These are phyloP conservation scores for Mycosphaerella arachidis DNA, from an alignment of 2,329 filamentous ascomycete species.

Conservation along the genomic window DNA sequence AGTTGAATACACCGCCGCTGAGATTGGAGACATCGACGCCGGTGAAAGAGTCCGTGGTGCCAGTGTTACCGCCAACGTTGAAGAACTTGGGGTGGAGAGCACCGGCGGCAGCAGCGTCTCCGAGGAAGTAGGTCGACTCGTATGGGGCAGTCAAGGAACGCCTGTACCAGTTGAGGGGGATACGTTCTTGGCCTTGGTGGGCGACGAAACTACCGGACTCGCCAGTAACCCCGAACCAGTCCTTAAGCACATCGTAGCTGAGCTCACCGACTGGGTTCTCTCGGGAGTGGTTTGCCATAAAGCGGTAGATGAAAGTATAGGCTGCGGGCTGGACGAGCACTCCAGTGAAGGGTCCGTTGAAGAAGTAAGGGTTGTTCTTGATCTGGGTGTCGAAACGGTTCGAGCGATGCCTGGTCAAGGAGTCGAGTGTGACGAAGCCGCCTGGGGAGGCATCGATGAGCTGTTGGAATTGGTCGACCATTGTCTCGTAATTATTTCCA, in stretches of 20 bases:
- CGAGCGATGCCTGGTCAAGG: conserved; percentile 6
- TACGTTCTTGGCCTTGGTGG: conserved; percentile 34
- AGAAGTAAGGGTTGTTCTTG: conserved; percentile 16
- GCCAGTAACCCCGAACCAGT: conserved; percentile 14
- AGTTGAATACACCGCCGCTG: conserved; percentile 41
- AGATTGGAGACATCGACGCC: conserved; percentile 34
- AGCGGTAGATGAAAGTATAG: conserved; percentile 30
- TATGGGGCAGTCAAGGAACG: conserved; percentile 25
- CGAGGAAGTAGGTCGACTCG: conserved; percentile 26
- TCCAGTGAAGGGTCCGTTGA: conserved; percentile 18
- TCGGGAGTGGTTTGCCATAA: conserved; percentile 34
- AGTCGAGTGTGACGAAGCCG: conserved; percentile 7
- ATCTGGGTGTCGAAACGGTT: conserved; percentile 9
- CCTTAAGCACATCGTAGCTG: conserved; percentile 31
- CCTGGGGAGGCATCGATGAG: conserved; percentile 24
- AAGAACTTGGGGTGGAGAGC: conserved; percentile 28
- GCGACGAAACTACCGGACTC: conserved; percentile 30
- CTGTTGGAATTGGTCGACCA: conserved; percentile 24
- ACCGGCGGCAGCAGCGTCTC: conserved; percentile 15
- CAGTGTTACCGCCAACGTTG: conserved; percentile 35
- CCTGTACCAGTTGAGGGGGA: conserved; percentile 37
- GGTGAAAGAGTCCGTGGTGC: conserved; percentile 32
- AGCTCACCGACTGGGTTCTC: conserved; percentile 31
- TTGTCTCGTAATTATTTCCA: conserved; percentile 25
- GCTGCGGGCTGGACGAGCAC: conserved; percentile 23